phyloP scores from a whole-genome alignment of 495 filamentous ascomycete genomes.

The Daldinia grandis region DNA sequence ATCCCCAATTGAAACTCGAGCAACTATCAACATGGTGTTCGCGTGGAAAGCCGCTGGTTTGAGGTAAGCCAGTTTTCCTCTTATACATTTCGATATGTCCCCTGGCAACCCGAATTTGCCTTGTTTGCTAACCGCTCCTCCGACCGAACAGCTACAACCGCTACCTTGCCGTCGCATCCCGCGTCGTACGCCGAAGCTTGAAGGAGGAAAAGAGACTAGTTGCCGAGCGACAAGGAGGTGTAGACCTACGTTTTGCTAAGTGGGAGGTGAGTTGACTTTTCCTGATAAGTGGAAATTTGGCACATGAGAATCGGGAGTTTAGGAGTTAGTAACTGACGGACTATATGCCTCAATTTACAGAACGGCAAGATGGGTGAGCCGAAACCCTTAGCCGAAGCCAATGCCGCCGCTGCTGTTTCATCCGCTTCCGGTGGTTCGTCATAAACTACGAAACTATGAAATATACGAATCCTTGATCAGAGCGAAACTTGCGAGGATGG shows the following conservation, averaged over 20 bases:
- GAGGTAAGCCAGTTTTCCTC: conserved; percentile 70
- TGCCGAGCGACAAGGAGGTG: conserved; percentile 89
- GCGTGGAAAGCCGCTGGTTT: conserved; percentile 98
- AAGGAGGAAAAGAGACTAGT: conserved; percentile 88
- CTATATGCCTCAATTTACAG: conserved; percentile 59
- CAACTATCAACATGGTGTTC: conserved; percentile 85
- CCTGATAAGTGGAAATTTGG: conserved; percentile 7
- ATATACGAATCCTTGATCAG: conserved; percentile 4
- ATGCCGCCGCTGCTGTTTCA: conserved; percentile 68
- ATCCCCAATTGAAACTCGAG: conserved; percentile 45
- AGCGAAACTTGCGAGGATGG: conserved; percentile 19
- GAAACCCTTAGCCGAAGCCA: conserved; percentile 77
- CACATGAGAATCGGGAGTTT: conserved; percentile 3
- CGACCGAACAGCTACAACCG: conserved; percentile 75
- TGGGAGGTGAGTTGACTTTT: conserved; percentile 80
- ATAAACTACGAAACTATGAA: conserved; percentile 35
- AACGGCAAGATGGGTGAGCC: conserved; percentile 95
- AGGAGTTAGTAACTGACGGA: conserved; percentile 35
- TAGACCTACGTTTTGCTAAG: conserved; percentile 92
- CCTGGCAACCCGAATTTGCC: background rate
- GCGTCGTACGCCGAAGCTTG: conserved; percentile 86
- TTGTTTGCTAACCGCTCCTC: conserved; percentile 40
- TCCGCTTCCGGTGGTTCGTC: conserved; percentile 42
- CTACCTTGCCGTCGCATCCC: conserved; percentile 78
- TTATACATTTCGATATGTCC: conserved; percentile 29